Percentiles rank a stretch among this genome's conserved stretches.
Evolutionary conservation across 805 yeast genomes (phyloP).

Genomic region (Candida parachauliodes): DNA sequence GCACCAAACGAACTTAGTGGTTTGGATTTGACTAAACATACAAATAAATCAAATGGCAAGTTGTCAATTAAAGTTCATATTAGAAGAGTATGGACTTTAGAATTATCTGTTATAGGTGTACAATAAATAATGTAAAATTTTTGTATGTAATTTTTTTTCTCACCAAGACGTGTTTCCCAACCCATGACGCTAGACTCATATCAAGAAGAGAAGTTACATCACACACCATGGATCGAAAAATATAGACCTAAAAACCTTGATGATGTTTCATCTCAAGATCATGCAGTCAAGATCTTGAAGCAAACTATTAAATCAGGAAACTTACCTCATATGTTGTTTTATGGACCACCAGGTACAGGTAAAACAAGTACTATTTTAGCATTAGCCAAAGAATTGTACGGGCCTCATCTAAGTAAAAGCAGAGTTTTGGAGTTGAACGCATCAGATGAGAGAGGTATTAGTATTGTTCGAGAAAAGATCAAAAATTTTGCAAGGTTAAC

Average conservation of each 20-base stretch:
- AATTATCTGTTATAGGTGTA: conserved; percentile 84
- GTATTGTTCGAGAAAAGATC: conserved; percentile 80
- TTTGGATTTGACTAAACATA: conserved; percentile 3
- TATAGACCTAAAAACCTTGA: conserved; percentile 84
- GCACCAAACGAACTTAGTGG: conserved; percentile 15
- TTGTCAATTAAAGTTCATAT: conserved; percentile 67
- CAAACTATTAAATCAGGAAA: conserved; percentile 77
- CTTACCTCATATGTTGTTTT: conserved; percentile 86
- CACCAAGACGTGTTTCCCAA: conserved; percentile 7
- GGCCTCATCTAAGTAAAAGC: conserved; percentile 59
- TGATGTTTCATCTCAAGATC: conserved; percentile 90
- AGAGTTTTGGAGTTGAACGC: conserved; percentile 84
- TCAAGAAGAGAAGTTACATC: conserved; percentile 42
- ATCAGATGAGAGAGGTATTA: conserved; percentile 87
- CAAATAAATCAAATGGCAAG: conserved; percentile 2
- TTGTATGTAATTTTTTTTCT: background rate
- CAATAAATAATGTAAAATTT: conserved; percentile 31
- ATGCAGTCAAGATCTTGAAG: conserved; percentile 79
- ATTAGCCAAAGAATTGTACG: conserved; percentile 73
- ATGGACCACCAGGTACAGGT: conserved; percentile 95
- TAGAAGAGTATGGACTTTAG: conserved; percentile 96
- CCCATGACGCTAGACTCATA: conserved; percentile 16
- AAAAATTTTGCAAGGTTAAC: conserved; percentile 83
- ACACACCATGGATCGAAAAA: conserved; percentile 91
- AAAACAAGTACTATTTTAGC: conserved; percentile 87